Percentiles rank a stretch among this genome's conserved stretches.
These are phyloP conservation scores for Aspergillus fumigatiaffinis DNA, from an alignment of 2,329 filamentous ascomycete species.

Conservation along the genomic window DNA sequence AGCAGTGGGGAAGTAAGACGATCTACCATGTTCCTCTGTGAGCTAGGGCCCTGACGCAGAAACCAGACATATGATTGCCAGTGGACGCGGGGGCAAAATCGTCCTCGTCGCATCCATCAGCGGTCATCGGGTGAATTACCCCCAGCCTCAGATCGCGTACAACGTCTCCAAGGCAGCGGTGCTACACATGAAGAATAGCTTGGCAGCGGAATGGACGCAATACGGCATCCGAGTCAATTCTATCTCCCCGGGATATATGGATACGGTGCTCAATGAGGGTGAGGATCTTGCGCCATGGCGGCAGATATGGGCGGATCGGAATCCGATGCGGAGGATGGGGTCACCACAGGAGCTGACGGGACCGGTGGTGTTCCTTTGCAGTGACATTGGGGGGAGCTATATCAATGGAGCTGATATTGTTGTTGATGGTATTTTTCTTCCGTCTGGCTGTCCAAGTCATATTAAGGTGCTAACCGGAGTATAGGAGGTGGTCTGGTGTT, in stretches of 20 bases:
- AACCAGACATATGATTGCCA: conserved; percentile 49
- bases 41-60: background rate
- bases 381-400: conserved; percentile 58
- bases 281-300: conserved; percentile 52
- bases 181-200: conserved; percentile 57
- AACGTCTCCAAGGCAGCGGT: conserved; percentile 69
- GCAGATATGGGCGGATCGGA: conserved; percentile 54
- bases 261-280: conserved; percentile 68
- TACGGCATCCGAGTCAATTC: conserved; percentile 68
- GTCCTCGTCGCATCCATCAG: conserved; percentile 65
- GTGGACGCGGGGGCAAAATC: conserved; percentile 56
- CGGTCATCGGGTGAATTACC: conserved; percentile 65
- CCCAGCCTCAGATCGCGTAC: conserved; percentile 67
- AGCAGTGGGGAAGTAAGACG: conserved; percentile 49
- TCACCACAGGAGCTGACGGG: conserved; percentile 60
- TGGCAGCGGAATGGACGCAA: conserved; percentile 69
- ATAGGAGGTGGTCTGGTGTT: conserved; percentile 2
- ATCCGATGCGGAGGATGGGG: conserved; percentile 64
- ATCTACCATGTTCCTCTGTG: background rate
- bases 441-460: background rate
- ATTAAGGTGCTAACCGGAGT: background rate
- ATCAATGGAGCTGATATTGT: conserved; percentile 66
- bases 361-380: conserved; percentile 57
- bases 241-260: conserved; percentile 71
- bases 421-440: conserved; percentile 50